Conservation (phyloP, 2,329 filamentous ascomycete genomes). For the Dactylonectria macrodidyma region DNA sequence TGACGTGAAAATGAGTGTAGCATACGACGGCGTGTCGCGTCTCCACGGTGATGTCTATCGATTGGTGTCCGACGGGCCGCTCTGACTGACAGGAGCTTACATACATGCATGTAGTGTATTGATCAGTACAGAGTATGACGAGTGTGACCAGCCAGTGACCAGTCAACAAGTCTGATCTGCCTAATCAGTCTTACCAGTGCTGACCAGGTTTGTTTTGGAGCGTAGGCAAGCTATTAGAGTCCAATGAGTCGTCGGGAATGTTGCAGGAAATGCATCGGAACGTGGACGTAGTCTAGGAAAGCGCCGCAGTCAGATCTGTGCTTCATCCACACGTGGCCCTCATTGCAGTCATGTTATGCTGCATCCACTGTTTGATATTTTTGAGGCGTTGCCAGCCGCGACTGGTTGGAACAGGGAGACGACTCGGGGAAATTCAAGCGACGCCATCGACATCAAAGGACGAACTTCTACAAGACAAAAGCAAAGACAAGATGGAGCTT, state of each 20-base stretch:
- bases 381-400: conserved; percentile 15
- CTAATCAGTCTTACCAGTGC: background rate
- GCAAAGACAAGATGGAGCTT: conserved; percentile 18
- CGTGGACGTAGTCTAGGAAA: conserved; percentile 20
- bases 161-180: no score
- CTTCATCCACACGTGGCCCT: conserved; percentile 41
- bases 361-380: background rate
- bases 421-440: conserved; percentile 3
- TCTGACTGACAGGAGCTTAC: conserved; percentile 18
- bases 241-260: conserved; percentile 19
- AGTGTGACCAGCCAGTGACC: no score
- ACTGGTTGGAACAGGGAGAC: conserved; percentile 5
- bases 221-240: conserved; percentile 2
- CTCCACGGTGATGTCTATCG: conserved; percentile 38
- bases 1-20: conserved; percentile 29
- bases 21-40: conserved; percentile 29
- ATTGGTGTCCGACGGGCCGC: conserved; percentile 31
- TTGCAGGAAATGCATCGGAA: background rate
- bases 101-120: background rate
- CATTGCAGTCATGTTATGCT: conserved; percentile 7
- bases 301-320: conserved; percentile 41
- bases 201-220: background rate
- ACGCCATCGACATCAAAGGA: background rate
- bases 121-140: no score
- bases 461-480: conserved; percentile 25